phyloP scores from a whole-genome alignment of 2,329 filamentous ascomycete genomes.

The Zymoseptoria pseudotritici region DNA sequence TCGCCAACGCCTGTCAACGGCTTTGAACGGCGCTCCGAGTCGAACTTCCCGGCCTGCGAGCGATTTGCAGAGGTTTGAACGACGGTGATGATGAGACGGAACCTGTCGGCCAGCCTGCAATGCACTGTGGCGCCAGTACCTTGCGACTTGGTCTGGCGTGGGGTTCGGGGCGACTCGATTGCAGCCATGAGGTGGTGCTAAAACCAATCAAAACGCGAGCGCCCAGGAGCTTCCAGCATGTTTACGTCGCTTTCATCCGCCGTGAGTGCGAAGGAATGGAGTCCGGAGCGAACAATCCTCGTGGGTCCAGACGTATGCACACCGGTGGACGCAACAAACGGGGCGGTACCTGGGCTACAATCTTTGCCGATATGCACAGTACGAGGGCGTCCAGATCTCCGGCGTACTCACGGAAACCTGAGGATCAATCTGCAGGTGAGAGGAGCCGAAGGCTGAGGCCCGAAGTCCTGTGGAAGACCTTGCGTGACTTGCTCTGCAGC shows the following conservation, averaged over 20 bases:
- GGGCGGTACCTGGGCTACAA: neutral
- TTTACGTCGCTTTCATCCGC: neutral
- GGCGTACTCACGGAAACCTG: neutral
- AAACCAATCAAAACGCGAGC: neutral
- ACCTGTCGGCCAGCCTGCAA: neutral
- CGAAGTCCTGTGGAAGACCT: neutral
- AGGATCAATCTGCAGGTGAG: neutral
- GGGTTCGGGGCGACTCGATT: neutral
- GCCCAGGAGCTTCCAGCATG: neutral
- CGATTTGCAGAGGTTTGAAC: neutral
- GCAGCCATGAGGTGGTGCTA: neutral
- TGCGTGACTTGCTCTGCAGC: neutral
- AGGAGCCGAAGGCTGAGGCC: neutral
- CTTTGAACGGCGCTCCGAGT: neutral
- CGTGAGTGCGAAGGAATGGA: neutral
- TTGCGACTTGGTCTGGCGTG: neutral
- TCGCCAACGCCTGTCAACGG: neutral
- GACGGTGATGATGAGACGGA: neutral
- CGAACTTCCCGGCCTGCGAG: neutral
- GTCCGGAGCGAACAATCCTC: neutral
- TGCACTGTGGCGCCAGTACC: neutral
- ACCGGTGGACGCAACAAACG: neutral
- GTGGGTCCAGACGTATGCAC: neutral
- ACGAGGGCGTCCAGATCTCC: neutral
- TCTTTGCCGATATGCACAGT: neutral